phyloP scores from a whole-genome alignment of 768 basidiomycete species.

The Termitomyces sp. region DNA sequence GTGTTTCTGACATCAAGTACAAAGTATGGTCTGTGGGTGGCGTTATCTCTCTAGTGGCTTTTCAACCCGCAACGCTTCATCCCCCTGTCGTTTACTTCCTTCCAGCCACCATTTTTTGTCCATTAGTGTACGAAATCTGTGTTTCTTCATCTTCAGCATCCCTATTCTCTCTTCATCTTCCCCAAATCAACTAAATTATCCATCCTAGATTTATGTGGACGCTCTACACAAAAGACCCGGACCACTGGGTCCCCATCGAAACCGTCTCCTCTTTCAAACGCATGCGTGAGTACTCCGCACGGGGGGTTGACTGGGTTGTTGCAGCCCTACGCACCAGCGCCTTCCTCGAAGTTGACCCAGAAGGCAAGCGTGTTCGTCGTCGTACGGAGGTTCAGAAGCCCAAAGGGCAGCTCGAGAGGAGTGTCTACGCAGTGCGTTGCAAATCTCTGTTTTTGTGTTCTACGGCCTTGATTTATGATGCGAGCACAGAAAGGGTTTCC shows the following conservation, averaged over 20 bases:
- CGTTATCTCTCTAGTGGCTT: not conserved
- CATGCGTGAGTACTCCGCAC: slow-evolving; percentile 67
- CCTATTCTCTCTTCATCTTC: not conserved
- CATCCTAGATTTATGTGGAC: slow-evolving; percentile 87
- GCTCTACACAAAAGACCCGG: slow-evolving; percentile 68
- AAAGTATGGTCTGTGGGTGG: too few relatives aligned
- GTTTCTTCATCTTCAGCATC: not conserved
- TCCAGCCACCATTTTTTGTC: not conserved
- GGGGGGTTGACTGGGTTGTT: slow-evolving; percentile 65
- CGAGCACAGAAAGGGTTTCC: slow-evolving; percentile 82
- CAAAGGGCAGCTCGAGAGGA: slow-evolving; percentile 74
- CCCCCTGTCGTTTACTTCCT: not conserved
- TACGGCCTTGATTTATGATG: not conserved
- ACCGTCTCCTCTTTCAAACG: slow-evolving; percentile 93
- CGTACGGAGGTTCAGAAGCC: slow-evolving; percentile 71
- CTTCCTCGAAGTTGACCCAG: slow-evolving; percentile 70
- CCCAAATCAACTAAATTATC: not conserved
- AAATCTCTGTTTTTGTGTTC: not conserved
- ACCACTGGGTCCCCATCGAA: slow-evolving; percentile 87
- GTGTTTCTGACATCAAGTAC: not conserved
- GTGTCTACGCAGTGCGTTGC: slow-evolving; percentile 78
- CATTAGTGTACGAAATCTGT: not conserved
- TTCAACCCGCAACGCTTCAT: not conserved
- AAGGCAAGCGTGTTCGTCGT: slow-evolving; percentile 68
- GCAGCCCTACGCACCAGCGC: slow-evolving; percentile 51